These are phyloP conservation scores for Colletotrichum orchidophilum DNA, from an alignment of 2,329 filamentous ascomycete species.

Conservation along the genomic window DNA sequence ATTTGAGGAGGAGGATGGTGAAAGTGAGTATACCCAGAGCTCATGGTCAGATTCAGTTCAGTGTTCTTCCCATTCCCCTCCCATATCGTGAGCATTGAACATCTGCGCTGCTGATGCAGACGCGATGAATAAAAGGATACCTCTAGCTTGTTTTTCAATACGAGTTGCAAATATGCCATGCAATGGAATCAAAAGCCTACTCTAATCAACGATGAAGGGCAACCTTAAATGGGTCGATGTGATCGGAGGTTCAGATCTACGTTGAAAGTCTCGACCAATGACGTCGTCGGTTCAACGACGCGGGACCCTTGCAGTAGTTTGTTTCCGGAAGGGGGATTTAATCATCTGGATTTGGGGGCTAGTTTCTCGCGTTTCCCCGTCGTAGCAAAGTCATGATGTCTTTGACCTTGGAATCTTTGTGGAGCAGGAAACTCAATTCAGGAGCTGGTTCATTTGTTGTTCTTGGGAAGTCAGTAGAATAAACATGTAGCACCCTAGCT, in stretches of 20 bases:
- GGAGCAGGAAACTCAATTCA: constrained; percentile 5
- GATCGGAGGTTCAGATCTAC: neutral
- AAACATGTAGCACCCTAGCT: neutral
- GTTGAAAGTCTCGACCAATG: constrained; percentile 17
- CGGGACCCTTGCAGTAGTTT: neutral
- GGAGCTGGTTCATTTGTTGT: neutral
- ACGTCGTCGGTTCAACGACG: constrained; percentile 20
- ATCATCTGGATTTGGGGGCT: neutral
- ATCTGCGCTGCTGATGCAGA: neutral
- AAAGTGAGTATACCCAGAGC: neutral
- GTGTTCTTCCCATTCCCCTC: neutral
- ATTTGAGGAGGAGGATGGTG: neutral
- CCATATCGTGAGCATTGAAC: neutral
- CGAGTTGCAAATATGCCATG: neutral
- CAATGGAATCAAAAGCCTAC: too few relatives aligned
- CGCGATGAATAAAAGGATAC: neutral
- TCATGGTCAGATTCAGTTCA: neutral
- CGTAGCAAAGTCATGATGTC: constrained; percentile 34
- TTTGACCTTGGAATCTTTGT: constrained; percentile 18
- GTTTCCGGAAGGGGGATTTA: neutral
- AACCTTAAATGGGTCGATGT: neutral
- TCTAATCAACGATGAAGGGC: neutral
- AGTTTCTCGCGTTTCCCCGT: neutral
- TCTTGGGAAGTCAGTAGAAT: neutral
- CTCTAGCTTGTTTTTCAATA: neutral